Base-by-base conservation (phyloP, 495 filamentous ascomycete species). In the Hypoxylon trugodes region DNA sequence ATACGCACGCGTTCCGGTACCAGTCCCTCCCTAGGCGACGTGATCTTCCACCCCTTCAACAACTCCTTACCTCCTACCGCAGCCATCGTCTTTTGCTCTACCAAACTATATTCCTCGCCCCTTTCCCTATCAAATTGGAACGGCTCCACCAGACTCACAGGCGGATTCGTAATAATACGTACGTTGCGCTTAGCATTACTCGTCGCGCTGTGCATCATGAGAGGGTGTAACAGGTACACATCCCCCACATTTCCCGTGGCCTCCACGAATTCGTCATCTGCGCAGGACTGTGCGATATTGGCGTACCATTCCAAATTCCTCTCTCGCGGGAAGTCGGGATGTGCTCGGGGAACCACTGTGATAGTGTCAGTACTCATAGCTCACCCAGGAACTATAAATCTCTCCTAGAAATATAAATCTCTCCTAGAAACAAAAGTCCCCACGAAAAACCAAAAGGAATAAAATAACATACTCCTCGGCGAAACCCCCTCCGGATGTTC, bases 111-210 rank as follows among this genome's bases (percentile, higher is more conserved):
- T 1, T 86, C 69, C 42, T 59, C 74, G 3, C 19, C 74, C 55
- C 89, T 83, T 13, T 81, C 71, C n/a, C 87, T 77, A 52, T 89
- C 80, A 52, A 90, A 89, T 43, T 77, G 70, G 69, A 90, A 89
- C 9, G 87, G 87, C 70, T 85, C 74, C 22, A 79, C 86, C 35
- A 91, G 68, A 21, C 78, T 79, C 0, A 90, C 86, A 0, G 86
- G 85, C 13, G 89, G 87, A 68, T 92, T 93, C 37, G 87, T 92
- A 70, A 90, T 91, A 62, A 90, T 84, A 12, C 89, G 78, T 5
- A 84, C 77, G 22, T 74, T 76, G 28, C 89, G 77, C 53, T 84
- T 62, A 50, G 82, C 76, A 63, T 91, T 91, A 54, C 78, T 78
- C 6, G 84, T 85, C 16, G 85, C 82, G 4, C 82, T 84, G 73